Conservation (phyloP, 257 asterid genomes). For the Cinchona pubescens region DNA sequence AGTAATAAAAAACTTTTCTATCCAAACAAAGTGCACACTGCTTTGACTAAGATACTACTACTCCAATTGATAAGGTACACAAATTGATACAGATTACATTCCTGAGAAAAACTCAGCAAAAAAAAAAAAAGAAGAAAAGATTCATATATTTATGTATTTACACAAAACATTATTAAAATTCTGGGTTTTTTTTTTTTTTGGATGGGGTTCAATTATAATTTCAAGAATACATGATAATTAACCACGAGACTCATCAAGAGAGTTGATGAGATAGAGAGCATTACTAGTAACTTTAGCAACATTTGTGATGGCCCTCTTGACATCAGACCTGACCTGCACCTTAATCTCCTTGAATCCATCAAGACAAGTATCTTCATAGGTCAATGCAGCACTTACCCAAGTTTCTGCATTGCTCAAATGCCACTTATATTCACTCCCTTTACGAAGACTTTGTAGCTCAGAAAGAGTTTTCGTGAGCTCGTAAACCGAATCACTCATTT, state of each 20-base stretch:
- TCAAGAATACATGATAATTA: background rate
- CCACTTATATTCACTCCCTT: slow-evolving; percentile 65
- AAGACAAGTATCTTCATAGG: slow-evolving; percentile 82
- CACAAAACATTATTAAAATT: background rate
- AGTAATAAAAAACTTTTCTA: too few species aligned
- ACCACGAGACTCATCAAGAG: slow-evolving; percentile 37
- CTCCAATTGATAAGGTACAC: background rate
- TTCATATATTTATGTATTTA: too few species aligned
- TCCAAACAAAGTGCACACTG: background rate
- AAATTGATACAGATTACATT: background rate
- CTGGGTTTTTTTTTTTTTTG: too few species aligned
- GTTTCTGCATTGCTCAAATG: slow-evolving; percentile 92
- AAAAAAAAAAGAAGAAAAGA: too few species aligned
- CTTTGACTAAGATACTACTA: background rate
- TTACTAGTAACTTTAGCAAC: slow-evolving; percentile 84
- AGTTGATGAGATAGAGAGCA: slow-evolving; percentile 75
- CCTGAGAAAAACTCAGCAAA: background rate
- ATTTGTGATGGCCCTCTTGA: slow-evolving; percentile 48
- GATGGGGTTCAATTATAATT: too few species aligned
- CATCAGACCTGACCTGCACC: slow-evolving; percentile 55
- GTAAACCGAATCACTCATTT: slow-evolving; percentile 63
- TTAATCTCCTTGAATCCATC: slow-evolving; percentile 75
- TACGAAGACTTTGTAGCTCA: slow-evolving; percentile 56
- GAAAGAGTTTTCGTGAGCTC: slow-evolving; percentile 59
- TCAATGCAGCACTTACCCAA: slow-evolving; percentile 94